Evolutionary conservation across 2,329 filamentous ascomycete species (phyloP), one percentile per base, ranked within the genome.

Genomic region (Colletotrichum cereale): DNA sequence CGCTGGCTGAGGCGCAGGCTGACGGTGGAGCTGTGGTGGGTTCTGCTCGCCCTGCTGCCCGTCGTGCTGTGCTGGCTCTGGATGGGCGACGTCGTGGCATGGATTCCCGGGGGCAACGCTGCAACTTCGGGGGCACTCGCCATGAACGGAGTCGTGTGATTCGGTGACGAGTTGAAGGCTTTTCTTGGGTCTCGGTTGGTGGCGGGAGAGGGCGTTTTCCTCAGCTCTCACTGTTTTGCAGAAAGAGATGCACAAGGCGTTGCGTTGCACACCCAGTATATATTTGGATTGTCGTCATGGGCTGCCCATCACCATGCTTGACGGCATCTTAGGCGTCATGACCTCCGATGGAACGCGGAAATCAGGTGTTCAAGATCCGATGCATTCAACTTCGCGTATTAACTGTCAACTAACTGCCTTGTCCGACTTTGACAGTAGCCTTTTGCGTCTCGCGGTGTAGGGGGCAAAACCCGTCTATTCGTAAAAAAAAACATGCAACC

Each of bases 11-110:
- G 84, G 38, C 77, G 78, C 1, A 82, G 81, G 44, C 74, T 87
- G 26, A 85, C 84, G 0, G 73, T 86, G 5, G 85, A 87, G 77
- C 70, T 85, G 24, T 86, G 85, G 84, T 87, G 86, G 83, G 73
- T 87, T 60, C 53, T 86, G 56, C 69, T 88, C 34, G 82, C 83
- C 3, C 56, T 85, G 10, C 47, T 85, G 26, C 82, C 85, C 1
- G 67, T 85, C 11, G 34, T 84, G 0, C 77, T 81, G 31, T 82
- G 79, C n/a, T 84, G 79, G 80, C 62, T 81, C 2, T 84, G 82
- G 78, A 75, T 79, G 65, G 74, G 72, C 29, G 75, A 78, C 31
- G 57, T 70, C n/a, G 58, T 24, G 1, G 47, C 38, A 1, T 55
- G 65, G 68, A 24, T 24, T 3, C 24, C 52, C 5, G 21, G 24